A percentile compares a stretch with the other conserved stretches of the same genome.
phyloP scores from a whole-genome alignment of 2,329 filamentous ascomycete genomes.

The Arthrinium puccinioides region DNA sequence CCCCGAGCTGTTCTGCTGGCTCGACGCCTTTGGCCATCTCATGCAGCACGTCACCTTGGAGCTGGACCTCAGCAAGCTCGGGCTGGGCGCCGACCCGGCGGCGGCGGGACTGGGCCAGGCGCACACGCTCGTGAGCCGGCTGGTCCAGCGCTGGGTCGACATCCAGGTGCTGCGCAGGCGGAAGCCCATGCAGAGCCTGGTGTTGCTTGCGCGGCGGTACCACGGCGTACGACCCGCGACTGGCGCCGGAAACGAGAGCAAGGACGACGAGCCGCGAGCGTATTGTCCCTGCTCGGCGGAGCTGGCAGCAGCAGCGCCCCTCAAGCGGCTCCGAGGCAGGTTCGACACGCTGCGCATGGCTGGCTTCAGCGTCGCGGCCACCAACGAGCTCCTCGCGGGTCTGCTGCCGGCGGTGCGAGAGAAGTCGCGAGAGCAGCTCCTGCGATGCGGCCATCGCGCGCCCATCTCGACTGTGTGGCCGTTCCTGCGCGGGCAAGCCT shows the following conservation, averaged over 20 bases:
- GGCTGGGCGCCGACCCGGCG: conserved; percentile 1
- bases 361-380: no score
- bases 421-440: no score
- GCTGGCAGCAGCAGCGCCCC: no score
- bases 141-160: background rate
- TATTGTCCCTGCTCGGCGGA: no score
- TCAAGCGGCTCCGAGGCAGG: no score
- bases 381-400: no score
- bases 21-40: conserved; percentile 3
- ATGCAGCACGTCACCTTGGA: conserved; percentile 5
- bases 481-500: conserved; percentile 3
- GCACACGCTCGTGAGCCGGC: background rate
- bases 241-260: no score
- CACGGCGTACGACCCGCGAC: conserved; percentile 4
- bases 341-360: no score
- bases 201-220: conserved; percentile 5
- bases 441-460: background rate
- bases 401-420: no score
- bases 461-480: conserved; percentile 4
- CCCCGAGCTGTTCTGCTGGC: conserved; percentile 5
- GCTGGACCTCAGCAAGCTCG: conserved; percentile 6
- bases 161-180: background rate
- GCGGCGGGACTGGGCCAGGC: background rate
- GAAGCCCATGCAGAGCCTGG: conserved; percentile 1
- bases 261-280: no score